Conservation (phyloP, 2,329 filamentous ascomycete species). For the Myotisia sp. region DNA sequence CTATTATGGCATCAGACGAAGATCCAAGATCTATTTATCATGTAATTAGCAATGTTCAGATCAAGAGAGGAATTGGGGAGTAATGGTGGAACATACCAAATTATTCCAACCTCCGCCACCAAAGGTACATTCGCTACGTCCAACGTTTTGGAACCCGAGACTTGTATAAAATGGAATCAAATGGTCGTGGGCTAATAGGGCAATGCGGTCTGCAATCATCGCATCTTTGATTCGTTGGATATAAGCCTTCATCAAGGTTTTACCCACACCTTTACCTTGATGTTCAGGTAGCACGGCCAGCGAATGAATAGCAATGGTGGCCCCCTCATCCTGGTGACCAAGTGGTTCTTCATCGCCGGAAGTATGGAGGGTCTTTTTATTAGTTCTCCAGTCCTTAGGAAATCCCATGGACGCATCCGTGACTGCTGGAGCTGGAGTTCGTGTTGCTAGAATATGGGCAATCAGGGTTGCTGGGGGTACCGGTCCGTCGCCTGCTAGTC, state of each 20-base stretch:
- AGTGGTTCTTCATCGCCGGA: constrained; percentile 31
- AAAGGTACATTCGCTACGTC: constrained; percentile 55
- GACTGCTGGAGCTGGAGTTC: constrained; percentile 47
- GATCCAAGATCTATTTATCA: background rate
- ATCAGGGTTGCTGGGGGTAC: constrained; percentile 53
- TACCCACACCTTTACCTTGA: constrained; percentile 59
- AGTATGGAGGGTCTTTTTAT: constrained; percentile 20
- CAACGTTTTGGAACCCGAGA: constrained; percentile 57
- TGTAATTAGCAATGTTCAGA: constrained; percentile 5
- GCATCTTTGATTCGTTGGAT: constrained; percentile 60
- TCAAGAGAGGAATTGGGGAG: constrained; percentile 17
- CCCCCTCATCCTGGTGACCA: constrained; percentile 59
- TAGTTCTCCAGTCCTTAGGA: constrained; percentile 51
- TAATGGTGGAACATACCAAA: constrained; percentile 52
- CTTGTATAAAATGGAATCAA: constrained; percentile 61
- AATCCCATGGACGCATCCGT: constrained; percentile 65
- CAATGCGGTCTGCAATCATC: constrained; percentile 55
- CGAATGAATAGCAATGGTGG: constrained; percentile 69
- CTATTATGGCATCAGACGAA: no score
- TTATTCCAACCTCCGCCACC: constrained; percentile 71
- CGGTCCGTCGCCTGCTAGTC: constrained; percentile 38
- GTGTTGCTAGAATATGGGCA: constrained; percentile 64
- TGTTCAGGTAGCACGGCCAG: constrained; percentile 64
- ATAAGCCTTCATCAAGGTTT: constrained; percentile 59
- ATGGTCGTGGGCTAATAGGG: constrained; percentile 62